A percentile compares a stretch with the other conserved stretches of the same genome.
These are phyloP conservation scores for Starmerella vitae DNA, from an alignment of 805 yeast genomes.

Conservation along the genomic window DNA sequence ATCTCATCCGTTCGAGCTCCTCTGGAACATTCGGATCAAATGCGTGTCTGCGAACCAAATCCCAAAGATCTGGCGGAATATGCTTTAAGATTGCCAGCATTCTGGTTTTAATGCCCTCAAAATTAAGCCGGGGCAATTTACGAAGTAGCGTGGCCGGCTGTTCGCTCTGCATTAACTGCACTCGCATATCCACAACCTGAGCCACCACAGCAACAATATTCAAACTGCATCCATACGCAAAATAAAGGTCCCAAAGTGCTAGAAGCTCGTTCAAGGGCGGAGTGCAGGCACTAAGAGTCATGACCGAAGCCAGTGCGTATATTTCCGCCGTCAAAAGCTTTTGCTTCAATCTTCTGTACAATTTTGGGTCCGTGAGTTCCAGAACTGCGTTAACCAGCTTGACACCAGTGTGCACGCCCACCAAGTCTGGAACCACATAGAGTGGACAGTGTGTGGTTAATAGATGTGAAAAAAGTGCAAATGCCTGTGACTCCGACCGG, in stretches of 20 bases:
- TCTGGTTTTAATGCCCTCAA: conserved; percentile 60
- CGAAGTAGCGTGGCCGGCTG: conserved; percentile 66
- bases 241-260: conserved; percentile 76
- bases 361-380: conserved; percentile 56
- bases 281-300: conserved; percentile 78
- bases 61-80: conserved; percentile 54
- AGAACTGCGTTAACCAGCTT: conserved; percentile 61
- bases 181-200: conserved; percentile 58
- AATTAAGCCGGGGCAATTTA: conserved; percentile 57
- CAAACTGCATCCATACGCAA: conserved; percentile 84
- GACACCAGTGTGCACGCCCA: conserved; percentile 69
- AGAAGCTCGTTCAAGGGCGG: conserved; percentile 68
- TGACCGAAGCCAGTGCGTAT: conserved; percentile 58
- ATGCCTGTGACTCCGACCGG: conserved; percentile 77
- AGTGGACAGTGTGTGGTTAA: conserved; percentile 56
- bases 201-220: conserved; percentile 75
- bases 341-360: conserved; percentile 44
- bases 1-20: conserved; percentile 8
- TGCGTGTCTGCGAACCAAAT: conserved; percentile 48
- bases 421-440: conserved; percentile 60
- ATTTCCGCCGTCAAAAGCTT: conserved; percentile 68
- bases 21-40: conserved; percentile 31
- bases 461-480: conserved; percentile 50
- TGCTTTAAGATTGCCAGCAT: conserved; percentile 69
- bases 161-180: conserved; percentile 40